Conservation (phyloP, 768 basidiomycete genomes). For the Lenzites betulinus region DNA sequence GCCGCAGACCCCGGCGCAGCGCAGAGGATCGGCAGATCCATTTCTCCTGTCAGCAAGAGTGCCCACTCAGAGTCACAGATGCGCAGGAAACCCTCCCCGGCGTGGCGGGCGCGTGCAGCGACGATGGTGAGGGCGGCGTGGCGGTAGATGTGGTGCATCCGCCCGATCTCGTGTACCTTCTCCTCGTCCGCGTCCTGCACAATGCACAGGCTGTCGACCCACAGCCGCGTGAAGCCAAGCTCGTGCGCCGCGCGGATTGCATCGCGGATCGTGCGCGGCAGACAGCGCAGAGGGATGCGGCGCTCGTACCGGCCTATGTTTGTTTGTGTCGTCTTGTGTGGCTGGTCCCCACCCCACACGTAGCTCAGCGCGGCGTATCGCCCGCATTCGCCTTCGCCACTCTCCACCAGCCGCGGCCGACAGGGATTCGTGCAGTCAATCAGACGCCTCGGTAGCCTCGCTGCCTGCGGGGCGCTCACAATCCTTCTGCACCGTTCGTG, state of each 20-base stretch:
- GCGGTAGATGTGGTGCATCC: neutral
- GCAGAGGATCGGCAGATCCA: neutral
- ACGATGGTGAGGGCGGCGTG: slow-evolving; percentile 16
- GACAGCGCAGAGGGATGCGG: neutral
- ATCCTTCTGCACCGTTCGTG: slow-evolving; percentile 7
- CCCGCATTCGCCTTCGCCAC: neutral
- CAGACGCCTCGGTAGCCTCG: slow-evolving; percentile 5
- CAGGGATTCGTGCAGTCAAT: slow-evolving; percentile 11
- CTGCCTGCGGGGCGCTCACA: neutral
- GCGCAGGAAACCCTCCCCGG: slow-evolving; percentile 10
- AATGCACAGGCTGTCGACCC: slow-evolving; percentile 20
- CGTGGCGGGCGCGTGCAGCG: slow-evolving; percentile 5
- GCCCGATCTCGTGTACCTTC: slow-evolving; percentile 5
- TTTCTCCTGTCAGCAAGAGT: no score
- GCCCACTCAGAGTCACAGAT: neutral
- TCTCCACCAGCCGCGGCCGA: neutral
- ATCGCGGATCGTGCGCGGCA: slow-evolving; percentile 16
- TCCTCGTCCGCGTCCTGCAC: slow-evolving; percentile 15
- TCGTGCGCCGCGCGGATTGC: slow-evolving; percentile 3
- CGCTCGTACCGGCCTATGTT: slow-evolving; percentile 2
- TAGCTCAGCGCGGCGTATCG: slow-evolving; percentile 14
- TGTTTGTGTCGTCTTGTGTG: neutral
- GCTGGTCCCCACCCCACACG: slow-evolving; percentile 4
- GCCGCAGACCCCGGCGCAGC: no score
- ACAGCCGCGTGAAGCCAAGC: slow-evolving; percentile 10